Evolutionary conservation across 345 rosid genomes (phyloP), one percentile per base, ranked within the genome.

Genomic region (Passiflora organensis): DNA sequence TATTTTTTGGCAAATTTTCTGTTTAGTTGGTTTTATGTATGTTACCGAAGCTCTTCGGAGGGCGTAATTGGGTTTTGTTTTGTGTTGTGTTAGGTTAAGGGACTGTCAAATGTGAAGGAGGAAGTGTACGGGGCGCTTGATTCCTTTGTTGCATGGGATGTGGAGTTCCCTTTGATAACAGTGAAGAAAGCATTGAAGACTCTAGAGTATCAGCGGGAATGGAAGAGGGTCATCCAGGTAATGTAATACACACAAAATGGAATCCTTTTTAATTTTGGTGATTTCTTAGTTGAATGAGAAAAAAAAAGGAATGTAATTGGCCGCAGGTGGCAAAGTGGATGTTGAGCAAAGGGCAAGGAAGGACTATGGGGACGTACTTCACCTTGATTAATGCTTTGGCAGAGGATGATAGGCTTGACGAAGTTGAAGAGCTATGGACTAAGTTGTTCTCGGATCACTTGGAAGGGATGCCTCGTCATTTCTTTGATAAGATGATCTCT

Each of bases 311-410:
- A 25, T 9, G 2, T 15, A 48, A 67, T 50, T 57, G 37, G 41
- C 57, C 54, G 48, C 64, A 88, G 95, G 91, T 88, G 70, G 67
- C 81, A 12, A 91, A 88, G 59, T 91, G 98, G 96, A 91, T 91
- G 98, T 64, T 88, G 71, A 91, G 93, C 79, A 86, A 91, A 82
- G 98, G 95, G 13, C 96, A 91, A 74, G 95, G 98, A 55, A 78
- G 80, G 73, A 91, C 87, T 0, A 82, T 84, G 95, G 96, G 93
- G 20, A 88, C 93, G 49, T 86, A 91, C 70, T 82, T 80, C 74
- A 75, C 77, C 13, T 74, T 91, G 61, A 59, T 91, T 51, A 86
- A 75, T 77, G 98, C 98, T 52, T 68, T 88, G 42, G 83, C 85
- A 0, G 89, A 86, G 78, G 96, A 91, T 63, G 85, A 74, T 54